Evolutionary conservation across 2,329 filamentous ascomycete species (phyloP), one percentile per base, ranked within the genome.

Genomic region (Fusarium concolor): DNA sequence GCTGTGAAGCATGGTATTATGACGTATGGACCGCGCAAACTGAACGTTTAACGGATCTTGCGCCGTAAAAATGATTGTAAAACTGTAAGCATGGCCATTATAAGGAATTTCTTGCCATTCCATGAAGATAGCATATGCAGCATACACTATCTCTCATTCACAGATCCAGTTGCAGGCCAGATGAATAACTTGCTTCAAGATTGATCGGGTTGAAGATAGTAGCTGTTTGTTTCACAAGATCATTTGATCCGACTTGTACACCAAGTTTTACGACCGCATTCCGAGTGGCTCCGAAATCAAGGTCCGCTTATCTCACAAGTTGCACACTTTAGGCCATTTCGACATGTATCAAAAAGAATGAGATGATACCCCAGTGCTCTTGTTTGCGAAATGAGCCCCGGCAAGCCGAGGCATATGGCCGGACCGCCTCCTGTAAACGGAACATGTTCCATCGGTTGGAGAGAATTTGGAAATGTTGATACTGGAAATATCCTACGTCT

Each of bases 281-380:
- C 31, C 10, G 7, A 33, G 7, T 33, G 14, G 12, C 31, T 5
- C 14, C 14, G 31, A 33, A 33, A 6, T 15, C 7, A 14, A 33
- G 14, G 12, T 5, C 31, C 14, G 14, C 14, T 33, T 15, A 33
- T 33, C 6, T 7, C 31, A 31, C 9, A 31, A 31, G 29, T 6
- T 31, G 29, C 11, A 31, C 29, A 31, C 29, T 5, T 14, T 9
- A 31, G 6, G 31, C 6, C 15, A 28, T 43, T 26, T 26, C 38
- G 31, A 26, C 15, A 79, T 90, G 72, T 92, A 92, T 76, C 85
- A 86, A 6, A 87, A 26, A 26, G 17, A 79, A 80, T 62, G 86
- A 89, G 79, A 90, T 6, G 90, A 91, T 78, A 80, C 91, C 15
- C 91, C 92, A 71, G 86, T 91, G 57, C 90, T 92, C 70, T 86